These are phyloP conservation scores for Ganoderma boninense DNA, from an alignment of 1,284 basidiomycete species.

Conservation along the genomic window DNA sequence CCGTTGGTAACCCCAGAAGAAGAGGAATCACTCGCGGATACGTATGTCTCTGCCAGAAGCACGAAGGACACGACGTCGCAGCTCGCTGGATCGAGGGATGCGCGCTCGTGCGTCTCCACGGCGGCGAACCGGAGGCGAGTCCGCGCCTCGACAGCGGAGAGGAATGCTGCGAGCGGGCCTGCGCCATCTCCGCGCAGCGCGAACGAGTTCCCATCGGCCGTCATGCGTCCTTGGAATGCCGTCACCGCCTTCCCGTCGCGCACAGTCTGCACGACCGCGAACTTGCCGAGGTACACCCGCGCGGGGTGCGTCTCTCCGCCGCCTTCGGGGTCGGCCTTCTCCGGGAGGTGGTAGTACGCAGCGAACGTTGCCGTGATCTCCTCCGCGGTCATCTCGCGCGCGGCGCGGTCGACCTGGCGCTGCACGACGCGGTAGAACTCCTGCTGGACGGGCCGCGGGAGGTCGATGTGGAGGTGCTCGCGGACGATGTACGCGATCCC, in stretches of 20 bases:
- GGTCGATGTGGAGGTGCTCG: conserved; percentile 88
- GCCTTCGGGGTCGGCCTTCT: conserved; percentile 42
- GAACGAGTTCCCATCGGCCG: conserved; percentile 83
- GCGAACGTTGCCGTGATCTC: conserved; percentile 94
- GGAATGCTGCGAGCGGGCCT: conserved; percentile 91
- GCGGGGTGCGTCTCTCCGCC: conserved; percentile 68
- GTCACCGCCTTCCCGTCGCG: conserved; percentile 38
- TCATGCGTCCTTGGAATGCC: conserved; percentile 85
- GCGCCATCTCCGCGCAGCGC: conserved; percentile 92
- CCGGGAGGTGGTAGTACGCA: conserved; percentile 77
- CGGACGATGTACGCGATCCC: conserved; percentile 97
- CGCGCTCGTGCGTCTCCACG: conserved; percentile 93
- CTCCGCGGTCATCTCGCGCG: conserved; percentile 93
- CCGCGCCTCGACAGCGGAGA: conserved; percentile 86
- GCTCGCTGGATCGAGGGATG: conserved; percentile 85
- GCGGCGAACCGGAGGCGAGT: conserved; percentile 86
- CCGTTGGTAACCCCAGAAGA: conserved; percentile 52
- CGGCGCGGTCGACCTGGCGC: conserved; percentile 88
- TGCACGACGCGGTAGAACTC: conserved; percentile 96
- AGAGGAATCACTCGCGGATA: conserved; percentile 51
- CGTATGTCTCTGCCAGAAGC: conserved; percentile 73
- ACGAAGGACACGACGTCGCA: conserved; percentile 95
- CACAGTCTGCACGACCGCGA: conserved; percentile 5
- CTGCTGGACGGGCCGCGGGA: conserved; percentile 96
- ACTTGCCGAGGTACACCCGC: conserved; percentile 4